Percentiles rank a stretch among this genome's conserved stretches.
These are phyloP conservation scores for Boletus rufocinnamomeus DNA, from an alignment of 768 basidiomycete species.

Conservation along the genomic window DNA sequence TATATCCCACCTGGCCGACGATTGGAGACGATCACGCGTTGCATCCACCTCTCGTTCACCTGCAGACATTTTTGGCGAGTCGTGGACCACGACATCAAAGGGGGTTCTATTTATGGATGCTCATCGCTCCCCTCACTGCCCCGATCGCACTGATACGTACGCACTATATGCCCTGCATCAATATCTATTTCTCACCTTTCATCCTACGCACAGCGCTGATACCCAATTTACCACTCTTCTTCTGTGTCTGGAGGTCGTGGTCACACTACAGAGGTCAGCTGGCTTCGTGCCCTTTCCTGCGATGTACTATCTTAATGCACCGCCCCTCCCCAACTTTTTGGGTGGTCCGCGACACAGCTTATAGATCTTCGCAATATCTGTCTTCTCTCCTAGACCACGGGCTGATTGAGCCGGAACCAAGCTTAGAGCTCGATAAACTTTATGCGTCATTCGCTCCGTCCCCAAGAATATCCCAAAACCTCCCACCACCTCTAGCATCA, in stretches of 20 bases:
- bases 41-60: conserved; percentile 44
- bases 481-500: conserved; percentile 9
- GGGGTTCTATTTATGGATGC: conserved; percentile 67
- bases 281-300: background rate
- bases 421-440: conserved; percentile 54
- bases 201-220: conserved; percentile 56
- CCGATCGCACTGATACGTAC: conserved; percentile 77
- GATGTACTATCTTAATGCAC: background rate
- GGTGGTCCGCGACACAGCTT: conserved; percentile 44
- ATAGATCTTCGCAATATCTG: conserved; percentile 69
- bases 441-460: conserved; percentile 43
- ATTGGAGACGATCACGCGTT: conserved; percentile 22
- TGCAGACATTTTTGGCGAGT: conserved; percentile 51
- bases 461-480: conserved; percentile 10
- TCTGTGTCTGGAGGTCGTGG: conserved; percentile 84
- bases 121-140: conserved; percentile 68
- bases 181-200: conserved; percentile 3
- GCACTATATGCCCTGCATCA: conserved; percentile 29
- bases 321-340: conserved; percentile 1
- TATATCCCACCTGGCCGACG: conserved; percentile 47
- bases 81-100: conserved; percentile 65
- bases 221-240: conserved; percentile 85
- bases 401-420: conserved; percentile 57
- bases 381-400: conserved; percentile 56
- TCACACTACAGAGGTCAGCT: conserved; percentile 73